Base-by-base conservation (phyloP, 768 basidiomycete species). In the Neoboletus brunneissimus region DNA sequence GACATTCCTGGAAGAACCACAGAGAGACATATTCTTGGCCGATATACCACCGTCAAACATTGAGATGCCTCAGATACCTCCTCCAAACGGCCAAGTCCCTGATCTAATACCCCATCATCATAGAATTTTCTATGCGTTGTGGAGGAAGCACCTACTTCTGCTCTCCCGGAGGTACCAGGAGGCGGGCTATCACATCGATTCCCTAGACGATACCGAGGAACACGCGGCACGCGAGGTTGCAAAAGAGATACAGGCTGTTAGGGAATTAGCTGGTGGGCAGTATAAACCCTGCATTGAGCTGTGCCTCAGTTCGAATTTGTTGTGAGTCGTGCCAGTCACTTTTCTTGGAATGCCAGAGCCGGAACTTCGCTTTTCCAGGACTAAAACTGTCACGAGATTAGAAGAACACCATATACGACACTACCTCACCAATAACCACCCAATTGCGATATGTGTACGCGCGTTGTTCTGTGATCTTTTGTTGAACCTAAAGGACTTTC, bases 271-370 rank as follows among this genome's bases (percentile, higher is more conserved):
- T 5, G 58, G 49, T 3, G 58, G 57, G 15, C 60, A 64, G 25
- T 78, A 82, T 37, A 81, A 81, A 42, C 79, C 76, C 22, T 83
- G 83, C 65, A 80, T 93, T 40, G 91, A 94, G 70, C 86, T 94
- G 42, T 94, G 91, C 67, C 77, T 94, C 29, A 86, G 80, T 18
- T 92, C 91, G 0, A 93, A 93, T 70, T 65, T 93, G 12, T 59
- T 91, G 84, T 88, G 66, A 51, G 86, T 73, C 12, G 2, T 49
- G 35, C 4, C n/a, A 15, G n/a, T 38, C 8, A 6, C 10, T 16
- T 51, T 59, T 44, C 38, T 23, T 31, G 29, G 22, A 15, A 42
- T 23, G 38, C n/a, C 31, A 43, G 48, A 42, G 48, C 49, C 37
- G 43, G 25, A 55, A 0, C 15, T 29, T 42, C 38, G 38, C 12